phyloP scores from a whole-genome alignment of 73 alveolate genomes.

The Paramecium pentaurelia region DNA sequence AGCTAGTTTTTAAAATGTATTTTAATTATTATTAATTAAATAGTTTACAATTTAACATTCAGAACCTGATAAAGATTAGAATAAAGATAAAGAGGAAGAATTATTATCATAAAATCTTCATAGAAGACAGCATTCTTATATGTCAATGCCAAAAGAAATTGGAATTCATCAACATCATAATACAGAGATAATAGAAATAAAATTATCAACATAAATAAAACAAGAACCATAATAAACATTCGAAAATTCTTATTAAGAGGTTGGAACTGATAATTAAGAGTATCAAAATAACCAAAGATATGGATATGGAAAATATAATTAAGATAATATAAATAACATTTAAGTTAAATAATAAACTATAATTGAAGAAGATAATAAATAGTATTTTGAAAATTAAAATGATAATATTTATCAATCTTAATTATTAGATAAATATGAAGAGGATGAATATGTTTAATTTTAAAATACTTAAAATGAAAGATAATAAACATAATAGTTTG shows the following conservation, averaged over 20 bases:
- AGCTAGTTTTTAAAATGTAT: slow-evolving; percentile 48
- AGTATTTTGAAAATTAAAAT: background rate
- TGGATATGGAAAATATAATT: background rate
- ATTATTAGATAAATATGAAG: background rate
- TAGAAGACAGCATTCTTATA: background rate
- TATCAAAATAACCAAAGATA: background rate
- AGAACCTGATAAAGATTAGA: background rate
- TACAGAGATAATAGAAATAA: background rate
- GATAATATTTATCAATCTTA: background rate
- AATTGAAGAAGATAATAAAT: background rate
- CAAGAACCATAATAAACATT: background rate
- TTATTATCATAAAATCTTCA: background rate
- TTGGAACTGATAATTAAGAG: background rate
- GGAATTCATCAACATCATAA: background rate
- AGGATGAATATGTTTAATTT: background rate
- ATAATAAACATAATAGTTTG: background rate
- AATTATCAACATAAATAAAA: background rate
- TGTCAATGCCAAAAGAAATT: background rate
- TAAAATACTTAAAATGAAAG: background rate
- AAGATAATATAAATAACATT: background rate
- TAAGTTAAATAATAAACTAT: background rate
- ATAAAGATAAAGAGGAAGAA: background rate
- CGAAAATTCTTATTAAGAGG: background rate
- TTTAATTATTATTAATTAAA: background rate
- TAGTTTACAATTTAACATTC: background rate